These are phyloP conservation scores for Acacia concinna DNA, from an alignment of 331 rosid species.

Conservation along the genomic window DNA sequence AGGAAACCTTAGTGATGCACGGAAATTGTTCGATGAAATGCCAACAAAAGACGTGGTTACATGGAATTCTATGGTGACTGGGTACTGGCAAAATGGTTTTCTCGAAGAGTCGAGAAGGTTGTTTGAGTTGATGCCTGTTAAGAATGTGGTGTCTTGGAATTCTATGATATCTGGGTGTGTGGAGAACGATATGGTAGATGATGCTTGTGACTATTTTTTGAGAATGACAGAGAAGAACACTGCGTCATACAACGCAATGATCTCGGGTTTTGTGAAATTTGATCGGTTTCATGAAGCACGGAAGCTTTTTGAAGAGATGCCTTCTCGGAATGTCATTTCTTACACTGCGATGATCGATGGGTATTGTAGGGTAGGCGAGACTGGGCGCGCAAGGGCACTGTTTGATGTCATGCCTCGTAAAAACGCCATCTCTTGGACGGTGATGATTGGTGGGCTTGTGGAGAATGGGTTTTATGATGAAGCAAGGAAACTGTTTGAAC, in stretches of 20 bases:
- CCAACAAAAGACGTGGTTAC: constrained; percentile 43
- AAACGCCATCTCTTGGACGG: constrained; percentile 53
- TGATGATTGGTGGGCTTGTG: constrained; percentile 53
- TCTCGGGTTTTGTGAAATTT: constrained; percentile 43
- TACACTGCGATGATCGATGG: constrained; percentile 53
- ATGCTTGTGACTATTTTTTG: constrained; percentile 40
- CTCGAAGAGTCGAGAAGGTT: constrained; percentile 35
- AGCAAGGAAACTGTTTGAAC: constrained; percentile 44
- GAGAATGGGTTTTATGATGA: constrained; percentile 49
- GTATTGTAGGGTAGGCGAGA: constrained; percentile 42
- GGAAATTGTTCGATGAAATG: constrained; percentile 51
- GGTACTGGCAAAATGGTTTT: constrained; percentile 50
- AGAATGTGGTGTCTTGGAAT: constrained; percentile 56
- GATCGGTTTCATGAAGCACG: constrained; percentile 44
- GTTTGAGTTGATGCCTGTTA: constrained; percentile 44
- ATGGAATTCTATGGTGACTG: constrained; percentile 52
- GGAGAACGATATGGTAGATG: constrained; percentile 46
- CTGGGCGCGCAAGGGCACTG: constrained; percentile 41
- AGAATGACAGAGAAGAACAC: constrained; percentile 42
- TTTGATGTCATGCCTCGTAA: constrained; percentile 47
- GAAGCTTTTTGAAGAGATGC: constrained; percentile 47
- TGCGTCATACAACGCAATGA: constrained; percentile 54
- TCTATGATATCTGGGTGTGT: constrained; percentile 48
- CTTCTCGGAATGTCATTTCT: constrained; percentile 46
- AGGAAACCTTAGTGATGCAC: constrained; percentile 40